Percentiles rank a stretch among this genome's conserved stretches.
Evolutionary conservation across 352 stramenopile species (phyloP).

Genomic region (Elongisporangium anandrum): DNA sequence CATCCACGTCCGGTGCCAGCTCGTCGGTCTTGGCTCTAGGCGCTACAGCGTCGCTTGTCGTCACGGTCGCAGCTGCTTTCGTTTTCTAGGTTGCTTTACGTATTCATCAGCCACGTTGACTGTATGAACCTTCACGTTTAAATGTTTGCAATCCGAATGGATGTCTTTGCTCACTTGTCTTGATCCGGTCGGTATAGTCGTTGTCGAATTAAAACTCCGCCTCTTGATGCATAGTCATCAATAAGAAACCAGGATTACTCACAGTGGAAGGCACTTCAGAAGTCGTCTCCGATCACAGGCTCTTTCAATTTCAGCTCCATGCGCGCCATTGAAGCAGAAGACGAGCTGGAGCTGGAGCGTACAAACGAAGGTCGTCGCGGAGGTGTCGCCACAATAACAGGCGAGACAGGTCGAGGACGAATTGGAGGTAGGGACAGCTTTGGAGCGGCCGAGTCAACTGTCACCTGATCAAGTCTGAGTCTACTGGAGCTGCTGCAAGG

Average conservation of each 20-base stretch:
- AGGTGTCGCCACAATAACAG: background rate
- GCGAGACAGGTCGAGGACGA: conserved; percentile 2
- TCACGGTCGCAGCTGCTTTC: background rate
- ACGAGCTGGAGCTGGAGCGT: background rate
- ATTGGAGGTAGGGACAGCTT: conserved; percentile 13
- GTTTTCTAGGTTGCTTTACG: background rate
- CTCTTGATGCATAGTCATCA: no score
- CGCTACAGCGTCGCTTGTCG: background rate
- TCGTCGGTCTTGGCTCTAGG: background rate
- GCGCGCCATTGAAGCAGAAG: conserved; percentile 20
- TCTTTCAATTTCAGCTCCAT: conserved; percentile 62
- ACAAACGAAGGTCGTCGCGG: background rate
- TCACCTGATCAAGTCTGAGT: background rate
- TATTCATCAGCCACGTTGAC: background rate
- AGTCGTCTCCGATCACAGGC: conserved; percentile 41
- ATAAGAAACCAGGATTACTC: no score
- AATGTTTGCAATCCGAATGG: background rate
- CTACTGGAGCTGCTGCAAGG: conserved; percentile 12
- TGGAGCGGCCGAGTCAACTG: background rate
- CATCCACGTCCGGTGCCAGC: background rate
- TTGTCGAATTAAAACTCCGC: no score
- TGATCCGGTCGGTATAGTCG: no score
- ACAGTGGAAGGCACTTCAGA: no score
- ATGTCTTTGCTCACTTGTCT: background rate
- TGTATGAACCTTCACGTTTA: background rate